These are phyloP conservation scores for Cryptococcus sp. DNA, from an alignment of 1,284 basidiomycete species.

Conservation along the genomic window DNA sequence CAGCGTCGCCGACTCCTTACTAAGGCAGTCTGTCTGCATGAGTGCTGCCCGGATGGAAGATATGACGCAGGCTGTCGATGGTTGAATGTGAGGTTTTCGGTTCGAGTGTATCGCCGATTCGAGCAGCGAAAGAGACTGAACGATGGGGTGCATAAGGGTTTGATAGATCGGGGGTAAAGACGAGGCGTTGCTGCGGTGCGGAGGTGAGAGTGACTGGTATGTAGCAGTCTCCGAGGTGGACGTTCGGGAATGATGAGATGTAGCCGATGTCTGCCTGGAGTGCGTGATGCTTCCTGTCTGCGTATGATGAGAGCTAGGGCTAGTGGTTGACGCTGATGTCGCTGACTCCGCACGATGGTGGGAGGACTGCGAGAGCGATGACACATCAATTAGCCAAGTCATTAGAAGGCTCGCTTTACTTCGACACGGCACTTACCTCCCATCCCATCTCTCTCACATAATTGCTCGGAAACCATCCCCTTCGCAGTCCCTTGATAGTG, in stretches of 20 bases:
- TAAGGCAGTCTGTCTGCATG: conserved; percentile 79
- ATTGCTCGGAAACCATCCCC: conserved; percentile 98
- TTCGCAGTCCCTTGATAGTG: conserved; percentile 46
- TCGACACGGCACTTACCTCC: neutral
- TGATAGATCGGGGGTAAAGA: conserved; percentile 28
- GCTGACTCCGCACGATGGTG: conserved; percentile 18
- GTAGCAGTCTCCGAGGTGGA: conserved; percentile 17
- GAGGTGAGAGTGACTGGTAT: conserved; percentile 13
- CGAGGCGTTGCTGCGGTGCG: conserved; percentile 9
- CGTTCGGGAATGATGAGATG: conserved; percentile 19
- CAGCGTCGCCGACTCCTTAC: conserved; percentile 75
- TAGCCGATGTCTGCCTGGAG: conserved; percentile 20
- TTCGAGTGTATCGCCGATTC: conserved; percentile 78
- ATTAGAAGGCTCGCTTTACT: conserved; percentile 4
- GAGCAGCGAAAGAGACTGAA: conserved; percentile 81
- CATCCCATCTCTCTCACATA: conserved; percentile 51
- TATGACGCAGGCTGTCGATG: conserved; percentile 73
- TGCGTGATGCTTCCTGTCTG: conserved; percentile 6
- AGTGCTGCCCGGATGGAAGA: conserved; percentile 91
- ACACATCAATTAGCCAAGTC: conserved; percentile 24
- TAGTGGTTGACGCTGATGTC: conserved; percentile 15
- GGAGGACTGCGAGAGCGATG: conserved; percentile 3
- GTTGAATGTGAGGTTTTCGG: conserved; percentile 57
- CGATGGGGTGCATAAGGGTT: conserved; percentile 58
- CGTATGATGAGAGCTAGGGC: conserved; percentile 10